These are phyloP conservation scores for Dimargaris cristalligena DNA, from an alignment of 192 early-diverging fungal species.

Conservation along the genomic window DNA sequence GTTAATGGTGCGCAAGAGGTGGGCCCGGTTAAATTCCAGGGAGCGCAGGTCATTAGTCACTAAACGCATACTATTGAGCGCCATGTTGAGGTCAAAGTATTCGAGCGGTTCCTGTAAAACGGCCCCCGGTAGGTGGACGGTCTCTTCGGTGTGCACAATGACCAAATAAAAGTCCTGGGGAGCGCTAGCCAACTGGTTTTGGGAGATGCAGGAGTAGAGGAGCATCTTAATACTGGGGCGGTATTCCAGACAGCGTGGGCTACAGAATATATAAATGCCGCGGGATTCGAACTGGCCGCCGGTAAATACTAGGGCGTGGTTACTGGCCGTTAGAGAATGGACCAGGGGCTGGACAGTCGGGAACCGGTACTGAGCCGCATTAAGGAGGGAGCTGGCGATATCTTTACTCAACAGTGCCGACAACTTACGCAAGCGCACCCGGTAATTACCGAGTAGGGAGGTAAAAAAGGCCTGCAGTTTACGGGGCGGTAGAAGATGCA, in stretches of 20 bases:
- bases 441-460: slow-evolving; percentile 25
- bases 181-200: slow-evolving; percentile 11
- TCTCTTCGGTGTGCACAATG: slow-evolving; percentile 22
- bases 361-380: slow-evolving; percentile 58
- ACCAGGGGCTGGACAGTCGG: slow-evolving; percentile 41
- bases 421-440: slow-evolving; percentile 22
- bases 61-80: slow-evolving; percentile 24
- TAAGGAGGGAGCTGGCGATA: slow-evolving; percentile 30
- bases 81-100: slow-evolving; percentile 20
- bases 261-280: slow-evolving; percentile 61
- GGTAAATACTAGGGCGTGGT: slow-evolving; percentile 59
- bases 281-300: slow-evolving; percentile 41
- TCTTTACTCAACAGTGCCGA: slow-evolving; percentile 25
- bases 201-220: slow-evolving; percentile 31
- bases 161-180: slow-evolving; percentile 18
- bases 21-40: slow-evolving; percentile 18
- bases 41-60: slow-evolving; percentile 22
- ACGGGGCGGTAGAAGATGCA: slow-evolving; percentile 20
- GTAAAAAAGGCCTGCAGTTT: slow-evolving; percentile 23
- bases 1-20: slow-evolving; percentile 15
- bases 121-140: slow-evolving; percentile 24
- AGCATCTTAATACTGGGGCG: slow-evolving; percentile 31
- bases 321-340: slow-evolving; percentile 40
- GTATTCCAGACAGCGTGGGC: slow-evolving; percentile 34
- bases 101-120: slow-evolving; percentile 13